phyloP scores from a whole-genome alignment of 192 early-diverging fungal species.

The Rhizoclosmatium globosum region DNA sequence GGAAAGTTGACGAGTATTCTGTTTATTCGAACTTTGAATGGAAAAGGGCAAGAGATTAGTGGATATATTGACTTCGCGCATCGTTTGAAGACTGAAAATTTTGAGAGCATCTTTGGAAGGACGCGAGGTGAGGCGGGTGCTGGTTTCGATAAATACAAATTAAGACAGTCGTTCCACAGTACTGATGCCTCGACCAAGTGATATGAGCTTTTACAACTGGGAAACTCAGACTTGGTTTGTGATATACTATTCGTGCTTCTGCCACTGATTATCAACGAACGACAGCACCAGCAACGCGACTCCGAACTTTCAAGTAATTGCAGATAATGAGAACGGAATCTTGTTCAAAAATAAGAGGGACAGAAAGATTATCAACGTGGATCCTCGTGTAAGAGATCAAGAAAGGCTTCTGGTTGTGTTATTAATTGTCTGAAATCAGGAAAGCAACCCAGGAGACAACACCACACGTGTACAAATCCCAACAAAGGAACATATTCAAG shows the following conservation, averaged over 20 bases:
- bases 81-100: conserved; percentile 68
- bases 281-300: conserved; percentile 66
- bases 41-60: conserved; percentile 64
- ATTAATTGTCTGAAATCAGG: conserved; percentile 34
- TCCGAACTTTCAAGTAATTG: conserved; percentile 73
- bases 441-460: conserved; percentile 66
- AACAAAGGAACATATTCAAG: conserved; percentile 67
- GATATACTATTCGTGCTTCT: background rate
- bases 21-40: conserved; percentile 64
- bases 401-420: background rate
- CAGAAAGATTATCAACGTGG: conserved; percentile 72
- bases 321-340: conserved; percentile 71
- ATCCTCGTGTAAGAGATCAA: conserved; percentile 55
- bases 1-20: conserved; percentile 70
- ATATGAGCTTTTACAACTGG: conserved; percentile 76
- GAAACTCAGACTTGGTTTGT: conserved; percentile 61
- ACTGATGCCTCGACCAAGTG: conserved; percentile 60
- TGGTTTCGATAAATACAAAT: too few species aligned
- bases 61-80: conserved; percentile 75
- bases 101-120: conserved; percentile 65
- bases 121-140: background rate
- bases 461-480: conserved; percentile 61
- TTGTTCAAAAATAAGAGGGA: conserved; percentile 73
- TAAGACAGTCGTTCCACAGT: background rate
- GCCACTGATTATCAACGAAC: background rate